Conservation (phyloP, 441 rosid species). For the Jatropha multifida region DNA sequence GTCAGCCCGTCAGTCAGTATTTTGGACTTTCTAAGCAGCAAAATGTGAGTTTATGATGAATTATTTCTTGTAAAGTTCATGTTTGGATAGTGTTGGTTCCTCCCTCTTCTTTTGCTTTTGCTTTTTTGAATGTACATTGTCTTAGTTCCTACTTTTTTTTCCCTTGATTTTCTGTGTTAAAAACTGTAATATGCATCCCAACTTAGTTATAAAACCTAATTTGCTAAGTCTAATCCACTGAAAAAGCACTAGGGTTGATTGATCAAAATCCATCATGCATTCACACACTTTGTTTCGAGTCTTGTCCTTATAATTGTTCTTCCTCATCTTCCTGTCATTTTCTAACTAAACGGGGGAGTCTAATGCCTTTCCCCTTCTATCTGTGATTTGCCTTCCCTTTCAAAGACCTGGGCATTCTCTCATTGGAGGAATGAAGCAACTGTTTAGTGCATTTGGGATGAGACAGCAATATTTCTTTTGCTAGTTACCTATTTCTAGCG, state of each 20-base stretch:
- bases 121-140: background rate
- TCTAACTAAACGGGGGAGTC: background rate
- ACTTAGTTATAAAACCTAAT: background rate
- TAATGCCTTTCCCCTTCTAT: background rate
- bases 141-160: background rate
- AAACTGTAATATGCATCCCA: background rate
- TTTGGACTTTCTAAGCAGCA: background rate
- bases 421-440: background rate
- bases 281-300: background rate
- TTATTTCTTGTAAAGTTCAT: background rate
- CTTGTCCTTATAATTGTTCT: background rate
- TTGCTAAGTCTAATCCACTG: background rate
- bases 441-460: background rate
- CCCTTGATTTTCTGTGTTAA: background rate
- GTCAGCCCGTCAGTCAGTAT: too few relatives aligned
- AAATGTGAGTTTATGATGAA: background rate
- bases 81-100: background rate
- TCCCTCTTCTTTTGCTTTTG: background rate
- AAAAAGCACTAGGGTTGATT: background rate
- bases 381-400: background rate
- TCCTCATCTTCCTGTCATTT: background rate
- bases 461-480: background rate
- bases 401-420: background rate
- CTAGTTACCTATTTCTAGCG: background rate
- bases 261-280: background rate